Evolutionary conservation across 257 asterid genomes (phyloP), one percentile per base, ranked within the genome.

Genomic region (Osmanthus fragrans): DNA sequence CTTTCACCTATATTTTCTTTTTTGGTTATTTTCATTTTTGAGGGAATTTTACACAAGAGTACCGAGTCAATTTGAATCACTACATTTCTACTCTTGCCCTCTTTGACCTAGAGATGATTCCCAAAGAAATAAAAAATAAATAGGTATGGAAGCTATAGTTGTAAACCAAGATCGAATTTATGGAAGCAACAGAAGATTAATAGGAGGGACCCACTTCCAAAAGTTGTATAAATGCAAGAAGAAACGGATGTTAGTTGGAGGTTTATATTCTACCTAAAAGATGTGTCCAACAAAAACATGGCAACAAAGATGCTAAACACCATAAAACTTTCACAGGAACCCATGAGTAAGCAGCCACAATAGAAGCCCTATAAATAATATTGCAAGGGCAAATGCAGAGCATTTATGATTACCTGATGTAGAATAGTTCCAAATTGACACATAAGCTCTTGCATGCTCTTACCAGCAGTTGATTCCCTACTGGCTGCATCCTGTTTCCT

Each of bases 371-470:
- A 73, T 15, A 67, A 69, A 72, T 32, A 74, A n/a, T 68, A 58
- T 58, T 18, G 34, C 58, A 51, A 77, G 11, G 8, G 77, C 39
- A 70, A 13, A 56, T 42, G 45, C 70, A 81, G 42, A 37, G 36
- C 19, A 56, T 73, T 49, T 27, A 8, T 39, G 40, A 23, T 71
- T 80, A 92, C 98, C 91, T 88, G 89, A 11, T 86, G 85, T 39
- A 89, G 34, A 83, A 92, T 90, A 16, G 84, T 85, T 66, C 85
- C 92, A 71, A 92, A 89, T 76, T 94, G 93, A 63, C 87, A 88
- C 81, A 91, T 87, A 68, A 94, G 97, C 8, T 91, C 96, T 81
- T 92, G 96, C 94, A 92, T 94, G 82, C 97, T 90, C 88, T 84
- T 89, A 75, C 87, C 80, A 72, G 93, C 96, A 84, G 93, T 94